Evolutionary conservation across 768 basidiomycete species (phyloP).

Genomic region (Leccinum ochraceum): DNA sequence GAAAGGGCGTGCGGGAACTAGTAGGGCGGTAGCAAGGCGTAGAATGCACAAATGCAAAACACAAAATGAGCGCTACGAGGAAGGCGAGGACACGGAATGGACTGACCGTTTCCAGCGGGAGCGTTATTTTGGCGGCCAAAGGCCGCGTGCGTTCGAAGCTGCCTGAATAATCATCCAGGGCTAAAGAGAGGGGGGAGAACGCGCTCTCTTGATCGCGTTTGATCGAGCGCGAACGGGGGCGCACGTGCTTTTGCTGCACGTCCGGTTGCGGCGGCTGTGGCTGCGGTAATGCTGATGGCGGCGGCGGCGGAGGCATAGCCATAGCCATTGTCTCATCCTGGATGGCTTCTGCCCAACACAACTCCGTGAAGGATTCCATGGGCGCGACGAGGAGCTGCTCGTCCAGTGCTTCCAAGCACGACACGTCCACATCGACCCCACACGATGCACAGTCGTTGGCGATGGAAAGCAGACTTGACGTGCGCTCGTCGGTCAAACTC

Average conservation of each 20-base stretch:
- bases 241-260: neutral
- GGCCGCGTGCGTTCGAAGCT: conserved; percentile 16
- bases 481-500: conserved; percentile 2
- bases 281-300: neutral
- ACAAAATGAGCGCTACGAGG: neutral
- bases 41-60: neutral
- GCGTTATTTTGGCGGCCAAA: conserved; percentile 18
- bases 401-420: conserved; percentile 40
- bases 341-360: conserved; percentile 42
- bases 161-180: conserved; percentile 6
- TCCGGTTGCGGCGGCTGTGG: neutral
- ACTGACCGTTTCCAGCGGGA: conserved; percentile 21
- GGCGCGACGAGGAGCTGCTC: conserved; percentile 42
- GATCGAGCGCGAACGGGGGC: conserved; percentile 18
- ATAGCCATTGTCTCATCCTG: conserved; percentile 20
- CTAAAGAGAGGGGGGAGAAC: neutral
- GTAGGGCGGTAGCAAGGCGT: neutral
- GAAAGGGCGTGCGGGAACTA: conserved; percentile 13
- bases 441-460: conserved; percentile 28
- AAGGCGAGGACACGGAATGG: neutral
- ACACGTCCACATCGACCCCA: conserved; percentile 37
- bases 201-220: conserved; percentile 7
- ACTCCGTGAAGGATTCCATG: conserved; percentile 39
- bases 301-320: neutral
- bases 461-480: conserved; percentile 15